phyloP scores from a whole-genome alignment of 2,329 filamentous ascomycete species.

The Phialophora chinensis region DNA sequence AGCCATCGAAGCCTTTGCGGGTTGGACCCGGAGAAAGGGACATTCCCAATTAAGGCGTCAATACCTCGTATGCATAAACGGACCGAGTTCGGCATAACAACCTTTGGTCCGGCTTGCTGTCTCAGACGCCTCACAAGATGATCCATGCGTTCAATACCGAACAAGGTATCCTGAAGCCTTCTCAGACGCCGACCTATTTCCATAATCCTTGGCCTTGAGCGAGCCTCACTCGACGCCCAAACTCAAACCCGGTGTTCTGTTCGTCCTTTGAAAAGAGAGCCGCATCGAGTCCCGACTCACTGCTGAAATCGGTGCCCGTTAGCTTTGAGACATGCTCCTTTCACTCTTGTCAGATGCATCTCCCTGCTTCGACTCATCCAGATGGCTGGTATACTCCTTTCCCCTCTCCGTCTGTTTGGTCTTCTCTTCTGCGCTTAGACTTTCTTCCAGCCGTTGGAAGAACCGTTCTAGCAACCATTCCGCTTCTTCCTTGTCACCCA shows the following conservation, averaged over 20 bases:
- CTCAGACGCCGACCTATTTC: background rate
- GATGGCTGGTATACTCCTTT: conserved; percentile 25
- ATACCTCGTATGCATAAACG: background rate
- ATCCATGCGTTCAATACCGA: background rate
- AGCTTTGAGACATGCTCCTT: conserved; percentile 6
- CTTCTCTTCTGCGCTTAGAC: conserved; percentile 39
- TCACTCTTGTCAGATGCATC: conserved; percentile 1
- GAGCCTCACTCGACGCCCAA: background rate
- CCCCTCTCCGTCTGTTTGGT: conserved; percentile 21
- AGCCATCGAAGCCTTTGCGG: background rate
- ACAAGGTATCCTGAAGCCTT: background rate
- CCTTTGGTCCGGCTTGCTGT: too few relatives aligned
- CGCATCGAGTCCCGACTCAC: background rate
- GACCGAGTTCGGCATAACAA: background rate
- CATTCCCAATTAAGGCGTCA: background rate
- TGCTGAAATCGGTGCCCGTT: background rate
- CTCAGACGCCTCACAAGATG: background rate
- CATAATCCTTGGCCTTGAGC: background rate
- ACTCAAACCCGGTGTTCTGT: background rate
- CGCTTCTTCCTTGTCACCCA: conserved; percentile 51
- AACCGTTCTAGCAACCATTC: conserved; percentile 52
- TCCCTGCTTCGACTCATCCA: background rate
- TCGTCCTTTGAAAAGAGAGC: background rate
- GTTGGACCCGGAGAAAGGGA: background rate
- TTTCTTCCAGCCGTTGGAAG: conserved; percentile 47